phyloP scores from a whole-genome alignment of 139 green algal genomes.

The Chlorella vulgaris region DNA sequence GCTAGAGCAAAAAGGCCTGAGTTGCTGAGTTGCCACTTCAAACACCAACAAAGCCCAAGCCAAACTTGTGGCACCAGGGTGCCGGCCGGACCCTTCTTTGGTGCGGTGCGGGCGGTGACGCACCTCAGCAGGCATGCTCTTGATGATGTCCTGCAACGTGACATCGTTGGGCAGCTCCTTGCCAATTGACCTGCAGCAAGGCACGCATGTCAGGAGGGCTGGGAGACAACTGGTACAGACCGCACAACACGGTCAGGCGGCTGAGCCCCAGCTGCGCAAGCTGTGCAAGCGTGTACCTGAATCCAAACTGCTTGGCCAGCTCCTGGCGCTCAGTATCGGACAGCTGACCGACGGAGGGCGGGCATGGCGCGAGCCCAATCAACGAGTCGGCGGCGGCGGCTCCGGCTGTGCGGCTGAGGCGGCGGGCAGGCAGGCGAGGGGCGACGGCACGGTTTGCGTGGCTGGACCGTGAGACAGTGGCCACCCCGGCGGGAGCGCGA shows the following conservation, averaged over 20 bases:
- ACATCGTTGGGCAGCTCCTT: conserved; percentile 80
- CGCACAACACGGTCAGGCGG: no score
- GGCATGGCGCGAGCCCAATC: neutral
- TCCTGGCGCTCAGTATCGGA: conserved; percentile 11
- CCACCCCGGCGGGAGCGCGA: no score
- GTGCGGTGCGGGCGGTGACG: no score
- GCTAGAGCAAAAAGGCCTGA: no score
- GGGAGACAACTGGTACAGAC: no score
- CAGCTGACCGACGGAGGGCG: conserved; percentile 2
- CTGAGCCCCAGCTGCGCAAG: no score
- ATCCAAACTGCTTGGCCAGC: conserved; percentile 27
- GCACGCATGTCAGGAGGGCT: neutral
- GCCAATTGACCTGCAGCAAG: conserved; percentile 5
- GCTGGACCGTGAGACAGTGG: conserved; percentile 61
- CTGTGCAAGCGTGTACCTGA: no score
- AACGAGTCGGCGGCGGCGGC: neutral
- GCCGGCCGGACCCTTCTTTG: no score
- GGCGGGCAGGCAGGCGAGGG: no score
- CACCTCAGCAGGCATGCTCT: conserved; percentile 81
- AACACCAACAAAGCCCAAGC: no score
- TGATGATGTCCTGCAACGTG: conserved; percentile 83
- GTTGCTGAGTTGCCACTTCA: no score
- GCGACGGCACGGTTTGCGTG: neutral
- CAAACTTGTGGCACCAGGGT: no score
- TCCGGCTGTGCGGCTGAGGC: neutral